Percentiles rank a stretch among this genome's conserved stretches.
These are phyloP conservation scores for Oryza coarctata DNA, from an alignment of 176 grass and related monocot species.

Conservation along the genomic window DNA sequence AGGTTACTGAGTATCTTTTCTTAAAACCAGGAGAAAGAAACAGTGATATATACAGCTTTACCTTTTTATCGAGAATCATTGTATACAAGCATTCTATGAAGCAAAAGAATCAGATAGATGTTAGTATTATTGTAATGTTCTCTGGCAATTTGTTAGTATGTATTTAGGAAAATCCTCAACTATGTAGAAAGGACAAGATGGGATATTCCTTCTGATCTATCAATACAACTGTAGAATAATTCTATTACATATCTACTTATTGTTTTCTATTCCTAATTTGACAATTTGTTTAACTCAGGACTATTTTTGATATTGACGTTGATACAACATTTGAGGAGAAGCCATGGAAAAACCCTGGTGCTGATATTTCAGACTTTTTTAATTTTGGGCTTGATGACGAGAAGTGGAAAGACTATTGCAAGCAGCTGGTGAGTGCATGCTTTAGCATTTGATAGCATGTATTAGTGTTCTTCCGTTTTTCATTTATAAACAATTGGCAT, in stretches of 20 bases:
- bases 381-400: conserved; percentile 94
- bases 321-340: conserved; percentile 91
- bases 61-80: background rate
- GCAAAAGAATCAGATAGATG: background rate
- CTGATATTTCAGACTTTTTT: conserved; percentile 85
- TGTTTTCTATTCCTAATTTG: conserved; percentile 15
- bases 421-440: conserved; percentile 63
- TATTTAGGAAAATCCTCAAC: background rate
- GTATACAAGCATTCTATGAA: background rate
- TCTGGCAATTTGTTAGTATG: background rate
- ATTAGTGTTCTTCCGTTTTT: background rate
- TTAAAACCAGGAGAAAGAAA: conserved; percentile 1
- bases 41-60: background rate
- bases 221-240: conserved; percentile 8
- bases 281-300: conserved; percentile 51
- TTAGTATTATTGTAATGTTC: background rate
- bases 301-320: conserved; percentile 83
- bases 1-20: background rate
- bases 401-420: conserved; percentile 97
- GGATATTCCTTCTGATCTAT: background rate
- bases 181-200: background rate
- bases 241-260: conserved; percentile 10
- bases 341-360: conserved; percentile 92
- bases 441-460: conserved; percentile 10
- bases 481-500: conserved; percentile 20